Base-by-base conservation (phyloP, 495 filamentous ascomycete genomes). In the Paragyromitra xinjiangensis region DNA sequence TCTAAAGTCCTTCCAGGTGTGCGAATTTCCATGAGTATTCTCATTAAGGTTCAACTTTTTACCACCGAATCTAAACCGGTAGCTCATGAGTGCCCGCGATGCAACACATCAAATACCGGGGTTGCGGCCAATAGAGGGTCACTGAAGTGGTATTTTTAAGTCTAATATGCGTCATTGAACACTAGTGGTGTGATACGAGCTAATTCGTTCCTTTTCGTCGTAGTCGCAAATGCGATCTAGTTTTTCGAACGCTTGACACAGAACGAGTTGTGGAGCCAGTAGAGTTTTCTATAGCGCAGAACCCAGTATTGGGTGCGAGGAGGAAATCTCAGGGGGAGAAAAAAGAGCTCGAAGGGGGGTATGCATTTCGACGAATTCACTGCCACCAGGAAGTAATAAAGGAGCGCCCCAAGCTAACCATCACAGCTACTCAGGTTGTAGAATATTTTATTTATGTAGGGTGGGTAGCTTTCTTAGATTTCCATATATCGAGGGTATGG, bases 361-460 rank as follows among this genome's bases (percentile, higher is more conserved):
- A 50, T 12, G 19, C 9, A 16, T 66, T 66, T 44, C n/a, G 44
- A 45, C 53, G 64, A 66, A 66, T 66, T 19, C 64, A 66, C 42
- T 66, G 51, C n/a, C 16, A 24, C 11, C 11, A 2, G 16, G 53
- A 56, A 14, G 53, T 26, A 19, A 24, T 56, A 19, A 56, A 24
- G 24, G 26, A 29, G 26, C 2, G 2, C 26, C 26, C 26, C 26
- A 29, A 3, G 26, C 26, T 1, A 29, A 29, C 2, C 26, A 29
- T 29, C 26, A 29, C 26, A 3, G 29, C 29, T 34, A 34, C 29
- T 34, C 29, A 34, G 29, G 29, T 34, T 34, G 29, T 34, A 34
- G 29, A 34, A 34, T 34, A 34, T 34, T 34, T 34, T 34, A 34
- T 34, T 34, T 34, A 3, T 34, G 4, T 29, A 29, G 29, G 4